Percentiles rank a stretch among this genome's conserved stretches.
These are phyloP conservation scores for Beta corolliflora DNA, from an alignment of 179 eudicot species.

Conservation along the genomic window DNA sequence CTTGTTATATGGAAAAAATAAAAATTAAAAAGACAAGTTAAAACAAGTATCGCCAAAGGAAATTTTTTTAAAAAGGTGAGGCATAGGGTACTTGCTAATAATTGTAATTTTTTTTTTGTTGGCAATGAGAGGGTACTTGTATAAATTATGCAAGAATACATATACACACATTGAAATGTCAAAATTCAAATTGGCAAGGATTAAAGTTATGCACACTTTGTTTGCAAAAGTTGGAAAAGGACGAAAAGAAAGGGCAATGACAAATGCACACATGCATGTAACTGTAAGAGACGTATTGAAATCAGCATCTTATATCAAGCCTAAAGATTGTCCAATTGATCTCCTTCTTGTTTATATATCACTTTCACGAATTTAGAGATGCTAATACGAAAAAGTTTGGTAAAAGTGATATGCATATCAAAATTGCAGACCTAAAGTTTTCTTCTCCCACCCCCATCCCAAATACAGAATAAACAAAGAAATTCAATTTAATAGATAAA, in stretches of 20 bases:
- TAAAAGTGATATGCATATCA: too few species aligned
- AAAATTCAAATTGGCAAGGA: background rate
- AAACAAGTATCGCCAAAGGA: background rate
- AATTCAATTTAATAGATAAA: too few species aligned
- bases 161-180: background rate
- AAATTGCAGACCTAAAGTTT: too few species aligned
- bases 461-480: too few species aligned
- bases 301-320: background rate
- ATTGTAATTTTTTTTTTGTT: too few species aligned
- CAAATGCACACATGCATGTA: slow-evolving; percentile 14
- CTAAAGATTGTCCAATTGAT: too few species aligned
- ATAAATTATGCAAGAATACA: background rate
- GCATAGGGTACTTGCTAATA: background rate
- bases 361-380: too few species aligned
- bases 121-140: too few species aligned
- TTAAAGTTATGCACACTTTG: slow-evolving; percentile 1
- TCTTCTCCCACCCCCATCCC: too few species aligned
- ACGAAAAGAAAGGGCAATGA: background rate
- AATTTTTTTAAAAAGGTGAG: background rate
- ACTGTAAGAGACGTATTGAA: background rate
- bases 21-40: background rate
- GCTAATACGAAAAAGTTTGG: too few species aligned
- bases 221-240: background rate
- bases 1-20: background rate
- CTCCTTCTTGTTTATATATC: too few species aligned